These are phyloP conservation scores for Aspergillus floridensis DNA, from an alignment of 2,329 filamentous ascomycete genomes.

Conservation along the genomic window DNA sequence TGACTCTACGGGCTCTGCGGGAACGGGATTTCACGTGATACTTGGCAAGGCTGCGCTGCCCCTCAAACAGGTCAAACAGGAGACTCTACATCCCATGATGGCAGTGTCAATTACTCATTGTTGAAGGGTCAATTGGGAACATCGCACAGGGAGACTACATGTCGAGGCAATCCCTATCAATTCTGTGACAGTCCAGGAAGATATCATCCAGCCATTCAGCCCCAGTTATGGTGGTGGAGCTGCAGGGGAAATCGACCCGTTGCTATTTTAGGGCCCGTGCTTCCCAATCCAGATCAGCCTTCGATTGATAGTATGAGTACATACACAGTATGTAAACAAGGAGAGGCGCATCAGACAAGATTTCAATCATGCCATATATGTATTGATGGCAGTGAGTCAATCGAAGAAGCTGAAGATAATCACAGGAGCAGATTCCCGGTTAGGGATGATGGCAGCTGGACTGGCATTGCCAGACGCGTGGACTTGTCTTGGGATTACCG, in stretches of 20 bases:
- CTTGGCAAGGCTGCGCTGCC: background rate
- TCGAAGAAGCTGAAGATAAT: background rate
- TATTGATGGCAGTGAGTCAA: background rate
- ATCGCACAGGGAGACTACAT: background rate
- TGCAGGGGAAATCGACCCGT: background rate
- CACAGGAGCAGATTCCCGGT: background rate
- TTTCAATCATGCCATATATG: no score
- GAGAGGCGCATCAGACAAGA: background rate
- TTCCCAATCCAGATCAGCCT: background rate
- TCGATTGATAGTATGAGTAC: background rate
- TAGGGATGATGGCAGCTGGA: background rate
- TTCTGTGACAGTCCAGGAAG: background rate
- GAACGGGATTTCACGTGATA: background rate
- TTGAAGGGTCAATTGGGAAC: no score
- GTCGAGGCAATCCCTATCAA: background rate
- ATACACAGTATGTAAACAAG: background rate
- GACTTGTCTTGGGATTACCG: background rate
- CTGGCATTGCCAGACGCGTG: background rate
- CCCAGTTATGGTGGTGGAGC: background rate
- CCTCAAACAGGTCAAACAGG: background rate
- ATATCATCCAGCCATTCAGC: background rate
- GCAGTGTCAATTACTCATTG: no score
- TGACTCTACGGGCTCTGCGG: background rate
- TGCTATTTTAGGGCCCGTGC: background rate
- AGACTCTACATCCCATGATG: no score